Evolutionary conservation across 768 basidiomycete genomes (phyloP).

Genomic region (Lactarius indigo): DNA sequence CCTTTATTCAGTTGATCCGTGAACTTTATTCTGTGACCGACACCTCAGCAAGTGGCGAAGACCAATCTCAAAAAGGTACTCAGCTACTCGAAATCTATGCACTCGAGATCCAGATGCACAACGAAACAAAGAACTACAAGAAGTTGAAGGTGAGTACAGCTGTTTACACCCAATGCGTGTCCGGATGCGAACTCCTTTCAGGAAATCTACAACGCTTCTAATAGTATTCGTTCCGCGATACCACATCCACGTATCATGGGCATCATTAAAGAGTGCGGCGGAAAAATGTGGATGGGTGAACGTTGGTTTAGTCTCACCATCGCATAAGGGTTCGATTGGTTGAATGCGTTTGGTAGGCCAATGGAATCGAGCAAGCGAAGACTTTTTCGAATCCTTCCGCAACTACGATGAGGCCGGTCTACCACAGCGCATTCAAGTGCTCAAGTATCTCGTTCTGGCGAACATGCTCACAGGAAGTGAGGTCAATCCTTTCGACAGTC

Average conservation of each 20-base stretch:
- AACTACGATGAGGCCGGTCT: constrained; percentile 99
- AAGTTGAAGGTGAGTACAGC: constrained; percentile 72
- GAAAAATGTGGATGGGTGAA: constrained; percentile 99
- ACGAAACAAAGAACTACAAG: constrained; percentile 92
- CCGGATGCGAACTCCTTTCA: constrained; percentile 32
- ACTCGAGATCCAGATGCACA: constrained; percentile 99
- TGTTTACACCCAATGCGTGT: not conserved
- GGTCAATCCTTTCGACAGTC: constrained; percentile 98
- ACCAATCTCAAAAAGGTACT: constrained; percentile 91
- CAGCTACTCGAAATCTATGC: constrained; percentile 96
- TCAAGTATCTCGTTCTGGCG: constrained; percentile 96
- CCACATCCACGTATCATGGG: constrained; percentile 99
- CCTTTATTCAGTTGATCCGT: constrained; percentile 56
- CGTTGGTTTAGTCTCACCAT: constrained; percentile 45
- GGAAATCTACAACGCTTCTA: constrained; percentile 97
- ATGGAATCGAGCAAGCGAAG: constrained; percentile 95
- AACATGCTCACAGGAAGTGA: constrained; percentile 98
- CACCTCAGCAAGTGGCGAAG: constrained; percentile 59
- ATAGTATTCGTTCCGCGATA: constrained; percentile 90
- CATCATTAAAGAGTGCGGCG: constrained; percentile 98
- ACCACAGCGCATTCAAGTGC: constrained; percentile 92
- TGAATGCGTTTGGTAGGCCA: constrained; percentile 54
- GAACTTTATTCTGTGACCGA: constrained; percentile 70
- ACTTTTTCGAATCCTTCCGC: constrained; percentile 98
- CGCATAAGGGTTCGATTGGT: not conserved